Base-by-base conservation (phyloP, 768 basidiomycete genomes). In the Boletus pseudopeckii region DNA sequence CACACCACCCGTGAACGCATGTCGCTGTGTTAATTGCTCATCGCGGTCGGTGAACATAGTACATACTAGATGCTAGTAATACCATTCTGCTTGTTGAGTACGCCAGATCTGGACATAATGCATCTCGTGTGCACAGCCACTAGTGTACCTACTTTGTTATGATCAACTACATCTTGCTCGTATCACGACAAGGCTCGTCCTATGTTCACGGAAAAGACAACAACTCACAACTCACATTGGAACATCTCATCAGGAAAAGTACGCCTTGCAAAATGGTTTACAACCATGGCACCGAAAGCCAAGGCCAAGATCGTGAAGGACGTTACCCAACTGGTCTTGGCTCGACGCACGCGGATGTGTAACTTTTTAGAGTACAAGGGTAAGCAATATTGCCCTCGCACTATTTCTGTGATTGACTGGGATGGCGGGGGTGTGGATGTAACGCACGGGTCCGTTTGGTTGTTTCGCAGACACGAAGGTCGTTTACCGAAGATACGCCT, bases 351-450 rank as follows among this genome's bases (percentile, higher is more conserved):
- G 46, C 79, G 88, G 51, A 95, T 93, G 92, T 97, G 93, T 68
- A 98, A 98, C 72, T 88, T 98, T 64, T 72, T 98, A 38, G 96
- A 98, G 69, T 97, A 97, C 77, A 97, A 95, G 76, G 95, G 95
- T 88, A 54, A 60, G 81, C 55, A 1, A 11, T 34, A 2, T 47
- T 26, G 13, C 22, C 30, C 15, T 28, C n/a, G 38, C 41, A 20
- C 14, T 11, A n/a, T 58, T 26, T 24, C 3, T 62, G 72, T 71
- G 28, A 70, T 72, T 57, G 69, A 74, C 20, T 57, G 11, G 15
- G 34, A 45, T 15, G 30, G n/a, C 15, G 40, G 24, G 41, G 24
- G 14, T 5, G 20, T 40, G 32, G 40, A 32, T 37, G 41, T 39
- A 15, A 38, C 11, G 40, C n/a, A 37, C n/a, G 28, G 18, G 28